Evolutionary conservation across 1,284 basidiomycete genomes (phyloP).

Genomic region (Heliocybe sulcata): DNA sequence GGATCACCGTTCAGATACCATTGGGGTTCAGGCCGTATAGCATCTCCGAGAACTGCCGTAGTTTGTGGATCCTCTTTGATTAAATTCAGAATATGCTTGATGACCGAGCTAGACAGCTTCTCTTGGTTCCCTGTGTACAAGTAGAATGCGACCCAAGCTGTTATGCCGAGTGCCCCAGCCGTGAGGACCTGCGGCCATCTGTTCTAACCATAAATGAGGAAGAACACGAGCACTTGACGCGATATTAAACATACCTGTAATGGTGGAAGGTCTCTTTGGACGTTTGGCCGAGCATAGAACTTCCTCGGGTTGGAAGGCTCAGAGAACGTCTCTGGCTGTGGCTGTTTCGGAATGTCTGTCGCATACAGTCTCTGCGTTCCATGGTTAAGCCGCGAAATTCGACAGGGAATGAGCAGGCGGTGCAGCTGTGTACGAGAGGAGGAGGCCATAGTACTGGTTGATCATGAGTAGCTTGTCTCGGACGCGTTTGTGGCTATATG

Average conservation of each 20-base stretch:
- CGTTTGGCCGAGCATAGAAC: slow-evolving; percentile 26
- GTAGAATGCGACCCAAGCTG: slow-evolving; percentile 63
- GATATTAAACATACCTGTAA: not conserved
- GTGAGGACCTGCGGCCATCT: slow-evolving; percentile 48
- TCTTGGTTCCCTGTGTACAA: slow-evolving; percentile 69
- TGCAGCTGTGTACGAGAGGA: not conserved
- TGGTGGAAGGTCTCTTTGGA: slow-evolving; percentile 32
- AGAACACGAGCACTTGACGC: not conserved
- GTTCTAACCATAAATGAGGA: not conserved
- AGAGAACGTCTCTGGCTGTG: slow-evolving; percentile 24
- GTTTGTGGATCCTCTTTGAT: slow-evolving; percentile 45
- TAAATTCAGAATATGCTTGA: slow-evolving; percentile 55
- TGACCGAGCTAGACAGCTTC: slow-evolving; percentile 68
- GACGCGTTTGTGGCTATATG: no score
- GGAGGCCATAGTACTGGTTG: no score
- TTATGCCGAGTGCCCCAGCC: slow-evolving; percentile 42
- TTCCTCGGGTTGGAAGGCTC: slow-evolving; percentile 24
- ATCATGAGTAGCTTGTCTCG: no score
- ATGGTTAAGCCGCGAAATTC: not conserved
- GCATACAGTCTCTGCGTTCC: not conserved
- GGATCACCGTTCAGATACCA: slow-evolving; percentile 78
- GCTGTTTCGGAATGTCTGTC: slow-evolving; percentile 8
- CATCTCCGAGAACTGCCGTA: slow-evolving; percentile 52
- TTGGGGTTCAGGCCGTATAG: slow-evolving; percentile 60
- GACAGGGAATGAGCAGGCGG: not conserved